Evolutionary conservation across 371 early-diverging fungal genomes (phyloP).

Genomic region (Mortierella sp.): DNA sequence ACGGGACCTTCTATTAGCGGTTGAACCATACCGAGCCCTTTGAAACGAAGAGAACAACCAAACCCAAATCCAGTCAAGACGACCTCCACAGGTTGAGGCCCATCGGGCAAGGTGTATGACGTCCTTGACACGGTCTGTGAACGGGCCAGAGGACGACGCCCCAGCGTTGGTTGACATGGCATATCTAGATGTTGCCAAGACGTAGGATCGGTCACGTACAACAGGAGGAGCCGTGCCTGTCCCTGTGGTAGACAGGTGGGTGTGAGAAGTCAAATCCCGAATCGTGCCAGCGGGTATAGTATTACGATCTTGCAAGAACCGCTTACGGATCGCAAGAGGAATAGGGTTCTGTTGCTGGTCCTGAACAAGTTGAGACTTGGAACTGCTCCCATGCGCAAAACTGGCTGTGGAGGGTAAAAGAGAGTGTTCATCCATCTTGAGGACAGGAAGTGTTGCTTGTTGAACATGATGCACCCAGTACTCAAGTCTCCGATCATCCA

Average conservation of each 20-base stretch:
- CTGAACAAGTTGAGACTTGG: not conserved
- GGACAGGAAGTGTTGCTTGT: slow-evolving; percentile 20
- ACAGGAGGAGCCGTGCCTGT: not conserved
- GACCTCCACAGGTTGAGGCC: slow-evolving; percentile 46
- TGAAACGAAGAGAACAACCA: slow-evolving; percentile 39
- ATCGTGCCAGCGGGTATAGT: slow-evolving; percentile 46
- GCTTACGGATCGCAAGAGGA: slow-evolving; percentile 18
- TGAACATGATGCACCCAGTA: slow-evolving; percentile 29
- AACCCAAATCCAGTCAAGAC: slow-evolving; percentile 48
- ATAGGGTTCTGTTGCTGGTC: slow-evolving; percentile 21
- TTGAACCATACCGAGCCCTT: slow-evolving; percentile 10
- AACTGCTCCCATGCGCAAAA: not conserved
- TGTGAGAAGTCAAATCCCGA: slow-evolving; percentile 8
- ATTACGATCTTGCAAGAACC: slow-evolving; percentile 33
- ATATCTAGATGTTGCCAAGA: slow-evolving; percentile 19
- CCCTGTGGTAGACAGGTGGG: no score
- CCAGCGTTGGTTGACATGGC: not conserved
- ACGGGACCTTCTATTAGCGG: slow-evolving; percentile 5
- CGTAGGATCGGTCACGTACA: slow-evolving; percentile 19
- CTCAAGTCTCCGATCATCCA: slow-evolving; percentile 42
- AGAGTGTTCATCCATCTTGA: slow-evolving; percentile 21
- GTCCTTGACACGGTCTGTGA: slow-evolving; percentile 28
- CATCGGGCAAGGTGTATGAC: slow-evolving; percentile 34
- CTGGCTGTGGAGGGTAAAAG: slow-evolving; percentile 27
- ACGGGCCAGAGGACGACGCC: slow-evolving; percentile 4